phyloP scores from a whole-genome alignment of 2,329 filamentous ascomycete species.

The Amylocarpus encephaloides region DNA sequence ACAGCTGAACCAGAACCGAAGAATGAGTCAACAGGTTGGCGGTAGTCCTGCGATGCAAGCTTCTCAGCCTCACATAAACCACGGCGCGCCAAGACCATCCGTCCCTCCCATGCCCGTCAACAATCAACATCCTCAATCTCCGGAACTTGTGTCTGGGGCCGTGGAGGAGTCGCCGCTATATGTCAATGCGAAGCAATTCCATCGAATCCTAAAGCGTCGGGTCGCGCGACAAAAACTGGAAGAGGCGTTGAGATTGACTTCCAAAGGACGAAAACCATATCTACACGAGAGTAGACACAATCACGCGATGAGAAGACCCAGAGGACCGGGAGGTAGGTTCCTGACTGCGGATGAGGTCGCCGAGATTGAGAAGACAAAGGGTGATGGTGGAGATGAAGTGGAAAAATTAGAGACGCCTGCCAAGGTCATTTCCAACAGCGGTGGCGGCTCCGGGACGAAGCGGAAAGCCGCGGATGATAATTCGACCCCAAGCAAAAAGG shows the following conservation, averaged over 20 bases:
- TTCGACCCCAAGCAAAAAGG: conserved; percentile 47
- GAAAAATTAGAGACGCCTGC: conserved; percentile 31
- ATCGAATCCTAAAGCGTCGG: conserved; percentile 89
- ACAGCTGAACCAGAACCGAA: conserved; percentile 49
- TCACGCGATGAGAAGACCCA: conserved; percentile 91
- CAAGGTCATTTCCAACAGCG: conserved; percentile 28
- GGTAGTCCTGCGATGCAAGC: conserved; percentile 69
- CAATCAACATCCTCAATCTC: conserved; percentile 64
- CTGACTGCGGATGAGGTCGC: conserved; percentile 94
- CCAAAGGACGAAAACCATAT: conserved; percentile 93
- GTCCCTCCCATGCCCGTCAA: conserved; percentile 56
- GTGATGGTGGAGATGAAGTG: conserved; percentile 34
- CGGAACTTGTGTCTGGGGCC: conserved; percentile 65
- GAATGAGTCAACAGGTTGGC: conserved; percentile 64
- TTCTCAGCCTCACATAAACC: conserved; percentile 70
- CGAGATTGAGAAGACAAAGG: conserved; percentile 66
- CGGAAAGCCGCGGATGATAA: conserved; percentile 51
- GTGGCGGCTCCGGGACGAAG: conserved; percentile 43
- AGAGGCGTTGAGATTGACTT: conserved; percentile 84
- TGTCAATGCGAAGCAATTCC: conserved; percentile 98
- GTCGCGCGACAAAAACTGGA: conserved; percentile 91
- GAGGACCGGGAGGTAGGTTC: conserved; percentile 91
- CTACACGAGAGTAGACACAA: conserved; percentile 96
- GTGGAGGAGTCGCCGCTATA: conserved; percentile 92
- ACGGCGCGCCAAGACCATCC: conserved; percentile 45